Percentiles rank a stretch among this genome's conserved stretches.
Conservation (phyloP, 1,284 basidiomycete species). For the Schizophyllum amplum region DNA sequence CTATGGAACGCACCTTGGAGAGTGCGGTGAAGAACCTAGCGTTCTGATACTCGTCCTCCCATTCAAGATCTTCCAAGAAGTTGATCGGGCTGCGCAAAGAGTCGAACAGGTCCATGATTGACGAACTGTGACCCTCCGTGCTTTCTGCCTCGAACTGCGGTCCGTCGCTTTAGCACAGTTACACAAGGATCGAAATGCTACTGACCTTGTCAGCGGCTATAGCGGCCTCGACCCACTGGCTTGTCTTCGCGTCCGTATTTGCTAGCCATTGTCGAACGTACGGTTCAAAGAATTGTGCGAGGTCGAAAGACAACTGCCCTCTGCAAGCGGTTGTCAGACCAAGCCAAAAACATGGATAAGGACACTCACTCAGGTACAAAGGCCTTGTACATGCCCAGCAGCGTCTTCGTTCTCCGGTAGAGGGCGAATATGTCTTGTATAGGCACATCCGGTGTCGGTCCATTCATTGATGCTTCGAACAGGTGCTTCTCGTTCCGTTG, state of each 20-base stretch:
- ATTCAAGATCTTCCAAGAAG: conserved; percentile 84
- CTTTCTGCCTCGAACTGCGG: conserved; percentile 79
- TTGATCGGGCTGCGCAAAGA: conserved; percentile 87
- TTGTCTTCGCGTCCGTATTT: conserved; percentile 87
- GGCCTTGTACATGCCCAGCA: conserved; percentile 73
- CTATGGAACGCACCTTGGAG: conserved; percentile 54
- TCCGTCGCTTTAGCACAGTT: not conserved
- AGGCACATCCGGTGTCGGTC: conserved; percentile 68
- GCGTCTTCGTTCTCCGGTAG: conserved; percentile 67
- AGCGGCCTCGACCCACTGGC: conserved; percentile 90
- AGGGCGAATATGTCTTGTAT: conserved; percentile 87
- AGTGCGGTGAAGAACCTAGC: conserved; percentile 86
- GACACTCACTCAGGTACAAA: conserved; percentile 68
- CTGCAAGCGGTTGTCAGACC: conserved; percentile 25
- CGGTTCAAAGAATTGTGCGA: conserved; percentile 76
- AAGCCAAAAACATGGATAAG: not conserved
- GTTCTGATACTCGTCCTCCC: conserved; percentile 87
- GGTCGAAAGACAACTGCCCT: conserved; percentile 53
- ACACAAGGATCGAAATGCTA: conserved; percentile 6
- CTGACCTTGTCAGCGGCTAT: conserved; percentile 81
- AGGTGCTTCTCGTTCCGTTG: conserved; percentile 63
- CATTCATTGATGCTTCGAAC: conserved; percentile 73
- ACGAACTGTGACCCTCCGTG: conserved; percentile 84
- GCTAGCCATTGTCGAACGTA: conserved; percentile 87
- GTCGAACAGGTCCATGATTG: conserved; percentile 93